These are phyloP conservation scores for Juglanconis oblonga DNA, from an alignment of 2,329 filamentous ascomycete species.

Conservation along the genomic window DNA sequence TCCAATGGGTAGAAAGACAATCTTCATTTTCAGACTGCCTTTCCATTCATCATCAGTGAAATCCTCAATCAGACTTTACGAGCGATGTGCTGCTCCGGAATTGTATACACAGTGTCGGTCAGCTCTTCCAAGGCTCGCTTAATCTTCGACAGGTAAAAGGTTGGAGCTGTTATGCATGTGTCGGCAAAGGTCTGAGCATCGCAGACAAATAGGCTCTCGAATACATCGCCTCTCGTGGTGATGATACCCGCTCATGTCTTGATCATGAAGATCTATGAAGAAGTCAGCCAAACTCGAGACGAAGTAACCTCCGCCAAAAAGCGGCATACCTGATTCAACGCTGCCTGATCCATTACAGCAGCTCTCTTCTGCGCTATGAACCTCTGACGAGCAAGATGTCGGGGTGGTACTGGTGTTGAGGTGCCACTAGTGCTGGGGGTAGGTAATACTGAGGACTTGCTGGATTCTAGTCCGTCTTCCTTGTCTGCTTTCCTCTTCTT, in stretches of 20 bases:
- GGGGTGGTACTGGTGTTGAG: constrained; percentile 43
- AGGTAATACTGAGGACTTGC: constrained; percentile 37
- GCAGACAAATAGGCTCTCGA: constrained; percentile 6
- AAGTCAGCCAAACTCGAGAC: constrained; percentile 20
- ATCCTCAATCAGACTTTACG: too few species aligned
- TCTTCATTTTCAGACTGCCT: too few species aligned
- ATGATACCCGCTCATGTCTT: constrained; percentile 36
- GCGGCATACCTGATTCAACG: constrained; percentile 76
- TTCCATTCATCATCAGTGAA: too few species aligned
- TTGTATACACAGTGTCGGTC: too few species aligned
- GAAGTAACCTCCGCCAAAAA: background rate
- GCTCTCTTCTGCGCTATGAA: constrained; percentile 87
- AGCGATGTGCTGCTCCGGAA: too few species aligned
- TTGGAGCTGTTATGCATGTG: background rate
- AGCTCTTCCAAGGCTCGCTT: too few species aligned
- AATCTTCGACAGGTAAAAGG: too few species aligned
- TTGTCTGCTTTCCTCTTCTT: constrained; percentile 23
- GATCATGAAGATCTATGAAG: constrained; percentile 64
- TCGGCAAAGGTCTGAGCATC: background rate
- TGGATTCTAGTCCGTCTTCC: constrained; percentile 31
- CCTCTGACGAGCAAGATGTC: constrained; percentile 73
- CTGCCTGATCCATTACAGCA: constrained; percentile 76
- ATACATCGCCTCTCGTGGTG: background rate
- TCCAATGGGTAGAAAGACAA: too few species aligned
- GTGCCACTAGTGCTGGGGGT: constrained; percentile 41